These are phyloP conservation scores for Setaria italica DNA, from an alignment of 202 grass and related monocot species.

Conservation along the genomic window DNA sequence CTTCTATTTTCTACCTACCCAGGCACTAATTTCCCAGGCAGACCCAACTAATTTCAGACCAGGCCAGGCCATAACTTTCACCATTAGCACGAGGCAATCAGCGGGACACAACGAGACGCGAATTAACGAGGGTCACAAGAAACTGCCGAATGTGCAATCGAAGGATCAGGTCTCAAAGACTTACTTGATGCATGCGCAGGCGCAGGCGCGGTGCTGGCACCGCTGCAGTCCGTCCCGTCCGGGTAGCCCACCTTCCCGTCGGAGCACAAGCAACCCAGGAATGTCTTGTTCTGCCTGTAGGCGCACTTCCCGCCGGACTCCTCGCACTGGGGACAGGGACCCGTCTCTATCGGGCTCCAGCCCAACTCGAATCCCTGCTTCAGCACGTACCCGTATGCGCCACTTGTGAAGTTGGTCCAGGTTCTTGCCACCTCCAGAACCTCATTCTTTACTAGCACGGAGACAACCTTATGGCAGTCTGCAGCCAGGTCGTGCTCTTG, in stretches of 20 bases:
- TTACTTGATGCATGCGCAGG: background rate
- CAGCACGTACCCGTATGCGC: background rate
- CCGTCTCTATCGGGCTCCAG: fast-evolving
- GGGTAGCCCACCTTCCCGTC: background rate
- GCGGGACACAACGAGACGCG: too few species aligned
- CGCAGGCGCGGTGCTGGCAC: too few species aligned
- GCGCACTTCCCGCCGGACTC: background rate
- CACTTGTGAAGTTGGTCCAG: fast-evolving
- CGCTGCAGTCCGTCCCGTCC: too few species aligned
- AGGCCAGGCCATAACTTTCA: too few species aligned
- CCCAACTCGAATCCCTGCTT: slow-evolving; percentile 42
- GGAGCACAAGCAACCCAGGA: slow-evolving; percentile 49
- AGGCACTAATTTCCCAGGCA: too few species aligned
- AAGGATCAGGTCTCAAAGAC: background rate
- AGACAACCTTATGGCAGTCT: fast-evolving
- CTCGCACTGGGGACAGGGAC: background rate
- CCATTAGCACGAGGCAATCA: too few species aligned
- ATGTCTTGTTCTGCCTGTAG: background rate
- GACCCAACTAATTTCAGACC: too few species aligned
- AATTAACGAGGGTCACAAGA: too few species aligned
- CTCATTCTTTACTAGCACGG: background rate
- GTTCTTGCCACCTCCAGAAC: fast-evolving
- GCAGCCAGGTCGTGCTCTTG: fast-evolving
- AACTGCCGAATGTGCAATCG: too few species aligned
- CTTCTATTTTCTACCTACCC: too few species aligned